Conservation (phyloP, 2,329 filamentous ascomycete species). For the Ophiobolus disseminans region DNA sequence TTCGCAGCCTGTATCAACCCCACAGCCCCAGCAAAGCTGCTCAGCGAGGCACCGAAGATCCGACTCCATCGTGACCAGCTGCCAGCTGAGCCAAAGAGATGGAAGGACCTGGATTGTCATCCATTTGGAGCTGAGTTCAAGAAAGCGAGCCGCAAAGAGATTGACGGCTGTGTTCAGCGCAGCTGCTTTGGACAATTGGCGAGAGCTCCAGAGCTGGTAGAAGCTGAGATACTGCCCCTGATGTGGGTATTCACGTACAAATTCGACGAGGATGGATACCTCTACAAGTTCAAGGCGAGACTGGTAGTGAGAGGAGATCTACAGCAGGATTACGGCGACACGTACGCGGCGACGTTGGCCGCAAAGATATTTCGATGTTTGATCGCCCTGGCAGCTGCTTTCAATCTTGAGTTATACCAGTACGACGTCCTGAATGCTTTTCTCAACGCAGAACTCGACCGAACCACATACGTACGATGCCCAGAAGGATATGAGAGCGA, state of each 20-base stretch:
- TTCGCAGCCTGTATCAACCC: slow-evolving; percentile 5
- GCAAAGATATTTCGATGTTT: slow-evolving; percentile 20
- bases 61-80: not conserved
- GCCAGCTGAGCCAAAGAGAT: not conserved
- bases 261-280: slow-evolving; percentile 17
- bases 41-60: not conserved
- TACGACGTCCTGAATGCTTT: slow-evolving; percentile 29
- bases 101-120: not conserved
- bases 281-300: slow-evolving; percentile 14
- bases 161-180: not conserved
- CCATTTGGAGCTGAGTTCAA: not conserved
- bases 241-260: slow-evolving; percentile 20
- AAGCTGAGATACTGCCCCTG: slow-evolving; percentile 4
- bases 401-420: slow-evolving; percentile 21
- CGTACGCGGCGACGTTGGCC: slow-evolving; percentile 6
- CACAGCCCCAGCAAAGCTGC: not conserved
- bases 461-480: slow-evolving; percentile 13
- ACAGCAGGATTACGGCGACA: slow-evolving; percentile 8
- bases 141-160: slow-evolving; percentile 2
- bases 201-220: not conserved
- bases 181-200: slow-evolving; percentile 1
- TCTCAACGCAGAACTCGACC: slow-evolving; percentile 19
- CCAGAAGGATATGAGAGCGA: slow-evolving; percentile 21
- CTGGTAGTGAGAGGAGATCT: slow-evolving; percentile 18
- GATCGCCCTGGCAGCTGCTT: slow-evolving; percentile 25